These are phyloP conservation scores for Entomortierella parvispora DNA, from an alignment of 192 early-diverging fungal species.

Conservation along the genomic window DNA sequence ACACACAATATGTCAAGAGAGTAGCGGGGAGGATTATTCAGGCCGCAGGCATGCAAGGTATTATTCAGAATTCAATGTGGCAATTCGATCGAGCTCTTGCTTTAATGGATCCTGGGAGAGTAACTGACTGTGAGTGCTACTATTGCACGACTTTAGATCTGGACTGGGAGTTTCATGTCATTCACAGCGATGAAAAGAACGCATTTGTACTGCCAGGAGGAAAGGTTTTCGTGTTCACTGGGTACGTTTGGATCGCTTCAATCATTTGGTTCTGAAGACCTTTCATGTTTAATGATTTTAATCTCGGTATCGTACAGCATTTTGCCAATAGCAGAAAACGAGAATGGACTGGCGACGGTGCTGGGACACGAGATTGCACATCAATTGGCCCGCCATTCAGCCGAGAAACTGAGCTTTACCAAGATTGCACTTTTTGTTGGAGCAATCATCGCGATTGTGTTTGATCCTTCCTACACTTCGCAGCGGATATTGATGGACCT, in stretches of 20 bases:
- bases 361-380: slow-evolving; percentile 96
- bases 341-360: slow-evolving; percentile 92
- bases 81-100: not conserved
- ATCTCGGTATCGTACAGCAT: too few species aligned
- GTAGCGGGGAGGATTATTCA: slow-evolving; percentile 78
- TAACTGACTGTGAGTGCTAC: not conserved
- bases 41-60: slow-evolving; percentile 72
- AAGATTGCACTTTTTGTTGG: slow-evolving; percentile 71
- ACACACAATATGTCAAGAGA: slow-evolving; percentile 68
- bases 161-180: slow-evolving; percentile 94
- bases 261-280: too few species aligned
- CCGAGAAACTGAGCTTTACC: slow-evolving; percentile 85
- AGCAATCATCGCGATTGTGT: slow-evolving; percentile 69
- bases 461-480: slow-evolving; percentile 73
- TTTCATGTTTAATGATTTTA: too few species aligned
- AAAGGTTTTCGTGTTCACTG: slow-evolving; percentile 98
- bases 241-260: slow-evolving; percentile 3
- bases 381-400: slow-evolving; percentile 89
- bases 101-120: not conserved
- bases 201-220: slow-evolving; percentile 97
- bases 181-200: slow-evolving; percentile 83
- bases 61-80: not conserved
- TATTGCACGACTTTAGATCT: slow-evolving; percentile 47
- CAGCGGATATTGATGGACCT: slow-evolving; percentile 69
- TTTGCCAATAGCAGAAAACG: slow-evolving; percentile 79